Conservation (phyloP, 106 monocot species). For the Gastrodia elata region DNA sequence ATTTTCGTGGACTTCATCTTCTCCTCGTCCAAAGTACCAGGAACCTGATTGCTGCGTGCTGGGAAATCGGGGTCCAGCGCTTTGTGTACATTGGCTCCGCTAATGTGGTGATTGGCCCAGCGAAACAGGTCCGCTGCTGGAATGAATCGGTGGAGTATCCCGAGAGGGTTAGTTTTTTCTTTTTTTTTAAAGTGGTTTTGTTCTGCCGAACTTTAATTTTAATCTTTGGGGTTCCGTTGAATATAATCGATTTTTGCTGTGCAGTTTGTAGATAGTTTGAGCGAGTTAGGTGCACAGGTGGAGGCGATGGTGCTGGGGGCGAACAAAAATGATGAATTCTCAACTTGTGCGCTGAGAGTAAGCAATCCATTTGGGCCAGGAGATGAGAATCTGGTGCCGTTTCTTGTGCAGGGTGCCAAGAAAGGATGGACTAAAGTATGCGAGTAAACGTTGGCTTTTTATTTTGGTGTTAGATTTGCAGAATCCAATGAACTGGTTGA, state of each 20-base stretch:
- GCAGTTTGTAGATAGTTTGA: slow-evolving; percentile 47
- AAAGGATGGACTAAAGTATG: slow-evolving; percentile 43
- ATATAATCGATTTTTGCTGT: slow-evolving; percentile 1
- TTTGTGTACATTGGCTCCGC: slow-evolving; percentile 69
- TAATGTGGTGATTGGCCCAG: slow-evolving; percentile 60
- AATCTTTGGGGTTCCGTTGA: not conserved
- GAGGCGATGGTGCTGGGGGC: slow-evolving; percentile 57
- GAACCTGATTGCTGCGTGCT: slow-evolving; percentile 49
- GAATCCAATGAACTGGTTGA: not conserved
- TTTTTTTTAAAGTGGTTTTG: not conserved
- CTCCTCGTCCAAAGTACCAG: slow-evolving; percentile 29
- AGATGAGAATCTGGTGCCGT: slow-evolving; percentile 46
- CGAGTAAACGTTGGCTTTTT: not conserved
- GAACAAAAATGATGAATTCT: slow-evolving; percentile 43
- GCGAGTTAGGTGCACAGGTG: slow-evolving; percentile 69
- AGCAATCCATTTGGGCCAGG: slow-evolving; percentile 79
- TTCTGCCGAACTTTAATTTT: not conserved
- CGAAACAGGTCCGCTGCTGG: slow-evolving; percentile 18
- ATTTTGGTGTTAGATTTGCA: not conserved
- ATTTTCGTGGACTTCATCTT: slow-evolving; percentile 14
- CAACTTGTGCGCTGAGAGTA: slow-evolving; percentile 64
- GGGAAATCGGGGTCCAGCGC: slow-evolving; percentile 40
- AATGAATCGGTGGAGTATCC: slow-evolving; percentile 67
- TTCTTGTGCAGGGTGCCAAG: slow-evolving; percentile 42
- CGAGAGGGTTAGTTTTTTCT: slow-evolving; percentile 29